Conservation (phyloP, 768 basidiomycete species). For the Mycena rebaudengoi region DNA sequence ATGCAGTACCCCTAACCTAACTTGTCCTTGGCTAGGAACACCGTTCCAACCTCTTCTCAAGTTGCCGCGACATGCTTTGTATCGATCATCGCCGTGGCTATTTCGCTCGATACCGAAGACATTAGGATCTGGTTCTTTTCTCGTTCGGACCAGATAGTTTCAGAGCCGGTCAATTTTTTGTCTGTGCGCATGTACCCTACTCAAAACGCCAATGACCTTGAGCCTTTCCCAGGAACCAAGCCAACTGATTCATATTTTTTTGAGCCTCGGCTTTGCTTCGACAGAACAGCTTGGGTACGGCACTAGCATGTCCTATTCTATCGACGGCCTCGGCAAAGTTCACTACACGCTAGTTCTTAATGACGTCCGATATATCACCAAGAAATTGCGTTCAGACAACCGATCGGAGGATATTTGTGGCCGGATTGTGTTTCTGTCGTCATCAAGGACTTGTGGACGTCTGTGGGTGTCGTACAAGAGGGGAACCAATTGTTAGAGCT, state of each 20-base stretch:
- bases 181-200: too few species aligned
- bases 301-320: background rate
- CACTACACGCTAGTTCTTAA: background rate
- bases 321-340: background rate
- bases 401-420: background rate
- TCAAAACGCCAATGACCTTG: too few species aligned
- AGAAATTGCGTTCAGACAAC: background rate
- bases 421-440: background rate
- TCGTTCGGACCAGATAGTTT: too few species aligned
- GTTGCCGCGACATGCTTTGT: too few species aligned
- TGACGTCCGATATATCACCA: background rate
- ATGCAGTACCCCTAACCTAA: too few species aligned
- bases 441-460: constrained; percentile 1
- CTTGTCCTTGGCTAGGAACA: too few species aligned
- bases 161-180: too few species aligned
- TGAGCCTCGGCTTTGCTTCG: background rate
- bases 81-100: too few species aligned
- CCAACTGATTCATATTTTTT: background rate
- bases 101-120: too few species aligned
- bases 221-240: too few species aligned
- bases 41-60: too few species aligned
- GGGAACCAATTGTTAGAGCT: background rate
- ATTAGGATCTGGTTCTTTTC: too few species aligned
- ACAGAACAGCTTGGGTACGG: constrained; percentile 1
- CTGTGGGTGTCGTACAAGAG: background rate